Conservation (phyloP, 208 protist species). For the Tritrichomonas musculus region DNA sequence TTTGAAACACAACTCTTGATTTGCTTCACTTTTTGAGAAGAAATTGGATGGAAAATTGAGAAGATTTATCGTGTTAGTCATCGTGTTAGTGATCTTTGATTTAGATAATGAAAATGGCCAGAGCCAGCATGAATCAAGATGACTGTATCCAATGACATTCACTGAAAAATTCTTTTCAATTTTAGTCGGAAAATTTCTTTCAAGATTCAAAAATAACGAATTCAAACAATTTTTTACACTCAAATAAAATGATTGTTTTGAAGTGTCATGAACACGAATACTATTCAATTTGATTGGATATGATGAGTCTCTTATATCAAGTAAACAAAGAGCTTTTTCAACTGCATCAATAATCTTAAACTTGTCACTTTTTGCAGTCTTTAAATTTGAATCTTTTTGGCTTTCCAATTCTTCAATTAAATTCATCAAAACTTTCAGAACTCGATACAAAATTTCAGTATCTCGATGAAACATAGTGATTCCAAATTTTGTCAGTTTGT, state of each 20-base stretch:
- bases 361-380: not conserved
- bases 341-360: not conserved
- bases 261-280: not conserved
- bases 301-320: not conserved
- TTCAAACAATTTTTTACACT: not conserved
- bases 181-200: not conserved
- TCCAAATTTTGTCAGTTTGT: not conserved
- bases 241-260: not conserved
- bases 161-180: not conserved
- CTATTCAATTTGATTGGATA: not conserved
- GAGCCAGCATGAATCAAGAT: constrained; percentile 12
- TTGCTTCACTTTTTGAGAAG: not conserved
- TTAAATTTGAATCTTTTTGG: not conserved
- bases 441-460: not conserved
- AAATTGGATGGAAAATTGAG: not conserved
- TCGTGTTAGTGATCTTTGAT: not conserved
- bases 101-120: not conserved
- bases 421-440: not conserved
- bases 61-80: not conserved
- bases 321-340: not conserved
- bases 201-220: too few relatives aligned
- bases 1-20: not conserved
- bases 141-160: not conserved
- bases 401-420: not conserved
- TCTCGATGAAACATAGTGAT: not conserved